Conservation (phyloP, 352 stramenopile genomes). For the Phytopythium litorale region DNA sequence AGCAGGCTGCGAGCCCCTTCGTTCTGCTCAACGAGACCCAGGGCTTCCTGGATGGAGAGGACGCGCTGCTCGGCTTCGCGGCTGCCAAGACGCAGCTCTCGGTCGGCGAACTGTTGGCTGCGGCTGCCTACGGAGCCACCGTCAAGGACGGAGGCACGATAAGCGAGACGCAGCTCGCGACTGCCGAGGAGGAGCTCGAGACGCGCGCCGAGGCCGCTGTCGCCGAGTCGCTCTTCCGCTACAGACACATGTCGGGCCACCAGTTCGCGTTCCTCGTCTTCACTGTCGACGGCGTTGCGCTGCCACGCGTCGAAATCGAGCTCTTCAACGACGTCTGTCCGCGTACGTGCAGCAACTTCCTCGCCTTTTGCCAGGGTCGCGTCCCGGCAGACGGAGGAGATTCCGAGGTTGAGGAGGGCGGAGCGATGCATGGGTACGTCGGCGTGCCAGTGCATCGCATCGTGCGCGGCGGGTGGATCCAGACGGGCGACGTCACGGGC, state of each 20-base stretch:
- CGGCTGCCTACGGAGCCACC: conserved; percentile 39
- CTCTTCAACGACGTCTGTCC: conserved; percentile 59
- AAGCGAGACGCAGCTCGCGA: conserved; percentile 26
- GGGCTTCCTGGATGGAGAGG: conserved; percentile 49
- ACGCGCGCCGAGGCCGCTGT: conserved; percentile 39
- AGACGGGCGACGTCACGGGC: conserved; percentile 56
- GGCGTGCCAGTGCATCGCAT: conserved; percentile 61
- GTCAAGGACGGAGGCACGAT: conserved; percentile 12
- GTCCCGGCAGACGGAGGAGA: conserved; percentile 36
- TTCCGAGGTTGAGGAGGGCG: neutral
- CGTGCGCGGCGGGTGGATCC: conserved; percentile 67
- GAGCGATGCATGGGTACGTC: conserved; percentile 39
- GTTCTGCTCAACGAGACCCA: conserved; percentile 42
- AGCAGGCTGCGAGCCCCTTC: conserved; percentile 36
- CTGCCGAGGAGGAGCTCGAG: conserved; percentile 48
- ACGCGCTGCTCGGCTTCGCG: conserved; percentile 46
- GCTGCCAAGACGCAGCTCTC: conserved; percentile 54
- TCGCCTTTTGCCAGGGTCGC: conserved; percentile 56
- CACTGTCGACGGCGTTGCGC: conserved; percentile 47
- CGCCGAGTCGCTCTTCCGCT: conserved; percentile 32
- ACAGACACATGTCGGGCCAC: conserved; percentile 46
- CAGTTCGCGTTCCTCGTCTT: conserved; percentile 62
- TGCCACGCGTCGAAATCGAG: conserved; percentile 68
- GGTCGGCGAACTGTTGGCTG: conserved; percentile 43
- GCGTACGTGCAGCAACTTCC: conserved; percentile 71